phyloP scores from a whole-genome alignment of 1,284 basidiomycete species.

The Sporisorium sorghi region DNA sequence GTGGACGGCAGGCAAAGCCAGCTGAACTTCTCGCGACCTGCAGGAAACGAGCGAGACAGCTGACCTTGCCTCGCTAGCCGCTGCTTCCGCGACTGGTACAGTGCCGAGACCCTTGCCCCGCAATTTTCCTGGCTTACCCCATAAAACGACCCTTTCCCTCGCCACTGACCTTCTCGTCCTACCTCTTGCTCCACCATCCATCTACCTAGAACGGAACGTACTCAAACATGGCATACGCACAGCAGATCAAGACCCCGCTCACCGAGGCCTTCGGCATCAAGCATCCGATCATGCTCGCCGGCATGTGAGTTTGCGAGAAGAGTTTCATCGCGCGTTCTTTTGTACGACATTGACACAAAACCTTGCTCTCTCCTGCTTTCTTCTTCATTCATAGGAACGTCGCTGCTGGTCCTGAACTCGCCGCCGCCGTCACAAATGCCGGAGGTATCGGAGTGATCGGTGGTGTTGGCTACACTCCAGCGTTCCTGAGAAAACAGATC shows the following conservation, averaged over 20 bases:
- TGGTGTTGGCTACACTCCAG: constrained; percentile 60
- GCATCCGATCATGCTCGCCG: constrained; percentile 88
- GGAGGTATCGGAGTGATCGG: constrained; percentile 65
- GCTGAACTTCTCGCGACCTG: too few species aligned
- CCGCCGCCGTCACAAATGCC: constrained; percentile 62
- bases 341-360: constrained; percentile 1
- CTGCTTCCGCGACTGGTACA: background rate
- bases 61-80: background rate
- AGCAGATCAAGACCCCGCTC: constrained; percentile 57
- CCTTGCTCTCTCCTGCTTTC: background rate
- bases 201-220: too few species aligned
- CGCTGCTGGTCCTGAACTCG: constrained; percentile 61
- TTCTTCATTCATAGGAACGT: constrained; percentile 50
- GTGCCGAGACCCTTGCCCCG: constrained; percentile 7
- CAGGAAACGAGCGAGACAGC: background rate
- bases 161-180: background rate
- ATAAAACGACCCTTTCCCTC: background rate
- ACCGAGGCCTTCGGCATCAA: constrained; percentile 76
- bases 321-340: background rate
- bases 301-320: constrained; percentile 63
- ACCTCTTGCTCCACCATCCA: background rate
- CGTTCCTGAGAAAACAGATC: constrained; percentile 41
- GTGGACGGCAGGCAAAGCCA: too few species aligned
- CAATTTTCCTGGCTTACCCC: background rate
- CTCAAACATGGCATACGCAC: constrained; percentile 48